Base-by-base conservation (phyloP, 345 rosid species). In the Aquilaria sinensis region DNA sequence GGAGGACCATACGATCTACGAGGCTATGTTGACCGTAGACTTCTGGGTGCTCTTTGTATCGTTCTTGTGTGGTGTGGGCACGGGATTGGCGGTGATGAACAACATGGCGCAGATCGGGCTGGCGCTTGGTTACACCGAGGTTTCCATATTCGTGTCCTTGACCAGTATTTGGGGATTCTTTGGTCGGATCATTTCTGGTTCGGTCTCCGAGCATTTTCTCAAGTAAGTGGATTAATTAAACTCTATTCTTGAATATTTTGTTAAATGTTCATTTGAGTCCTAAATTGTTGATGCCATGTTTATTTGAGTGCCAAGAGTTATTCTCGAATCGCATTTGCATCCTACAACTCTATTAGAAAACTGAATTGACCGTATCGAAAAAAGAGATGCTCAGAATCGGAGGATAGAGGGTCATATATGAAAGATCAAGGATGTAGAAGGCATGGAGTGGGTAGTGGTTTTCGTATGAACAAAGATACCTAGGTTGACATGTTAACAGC, bases 91-190 rank as follows among this genome's bases (percentile, higher is more conserved):
- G 0, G 93, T 89, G 51, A 83, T 83, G 87, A 90, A 94, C 70
- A 94, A 94, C 47, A 83, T 86, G 95, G 97, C 92, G 8, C 99
- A 94, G 72, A 94, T 94, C 4, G 99, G 99, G 0, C 64, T 77
- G 67, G 87, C 99, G 1, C 90, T 90, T 63, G 99, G 99, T 30
- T 86, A 94, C 78, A 72, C 72, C 23, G 88, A 94, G 45, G 97
- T 90, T 16, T 90, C 99, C 0, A 81, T 90, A 0, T 94, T 94
- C 61, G 85, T 94, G 15, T 90, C 99, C 1, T 63, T 94, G 62
- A 85, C 81, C 0, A 94, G 99, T 47, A 88, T 94, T 50, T 90
- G 90, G 90, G 99, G 99, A 0, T 90, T 94, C 70, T 94, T 94
- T 29, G 99, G 99, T 0, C 75, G 99, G 31, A 90, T 94, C 62